Evolutionary conservation across 2,329 filamentous ascomycete species (phyloP), one percentile per base, ranked within the genome.

Genomic region (Pestalotiopsis fici): DNA sequence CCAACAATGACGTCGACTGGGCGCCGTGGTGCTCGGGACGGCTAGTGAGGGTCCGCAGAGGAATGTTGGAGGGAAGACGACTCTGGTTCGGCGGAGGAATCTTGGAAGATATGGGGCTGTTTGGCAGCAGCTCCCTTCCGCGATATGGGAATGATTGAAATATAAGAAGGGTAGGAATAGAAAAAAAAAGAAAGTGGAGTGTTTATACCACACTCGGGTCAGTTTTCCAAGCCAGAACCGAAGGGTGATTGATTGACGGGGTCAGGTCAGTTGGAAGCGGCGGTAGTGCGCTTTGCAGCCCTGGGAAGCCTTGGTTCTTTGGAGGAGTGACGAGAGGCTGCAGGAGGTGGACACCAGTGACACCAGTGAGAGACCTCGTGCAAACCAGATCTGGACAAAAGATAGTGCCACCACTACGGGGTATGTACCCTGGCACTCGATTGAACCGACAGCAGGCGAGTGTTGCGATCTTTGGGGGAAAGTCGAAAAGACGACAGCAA

Each of bases 11-110:
- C 73, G 83, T 81, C 71, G 83, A 79, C 71, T 83, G 79, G 69
- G 80, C 75, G 64, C 78, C 78, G 73, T 79, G 75, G 68, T 81
- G 77, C 70, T 74, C 75, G 65, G 76, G 68, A 67, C 76, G 75
- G 69, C 80, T 78, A 71, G 85, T 78, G 75, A 98, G 85, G 75
- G 91, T 91, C 81, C 93, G 92, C 77, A 98, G 88, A 76, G 95
- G 95, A 80, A 98, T 97, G 83, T 93, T 93, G 82, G 93, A 93
- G 79, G 88, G 87, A 73, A 93, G 90, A 83, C 90, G 90, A 81
- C 86, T 87, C 75, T 85, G 85, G 73, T 82, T 86, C 87, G 87
- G 83, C 78, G 90, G 86, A 89, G 93, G 88, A 97, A 98, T 98
- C 83, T 89, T 98, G 94, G 86, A 87, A 85, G 86, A 82, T 79